A percentile compares a stretch with the other conserved stretches of the same genome.
Evolutionary conservation across 148 eudicot species (phyloP).

Genomic region (Silene conica): DNA sequence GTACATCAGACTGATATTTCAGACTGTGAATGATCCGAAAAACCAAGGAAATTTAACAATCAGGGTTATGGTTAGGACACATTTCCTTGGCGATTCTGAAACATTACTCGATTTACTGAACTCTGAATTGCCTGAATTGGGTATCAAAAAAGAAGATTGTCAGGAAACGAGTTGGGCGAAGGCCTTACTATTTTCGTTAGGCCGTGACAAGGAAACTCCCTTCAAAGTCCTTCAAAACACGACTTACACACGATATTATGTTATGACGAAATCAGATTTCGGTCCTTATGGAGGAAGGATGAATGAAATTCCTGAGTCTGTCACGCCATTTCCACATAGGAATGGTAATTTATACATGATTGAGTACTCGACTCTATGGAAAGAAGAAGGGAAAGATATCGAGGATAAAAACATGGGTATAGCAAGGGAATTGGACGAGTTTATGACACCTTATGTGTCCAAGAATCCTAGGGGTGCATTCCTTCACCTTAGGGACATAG

Average conservation of each 20-base stretch:
- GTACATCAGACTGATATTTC: conserved; percentile 31
- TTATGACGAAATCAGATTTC: conserved; percentile 33
- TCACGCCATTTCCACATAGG: conserved; percentile 34
- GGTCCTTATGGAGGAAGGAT: conserved; percentile 29
- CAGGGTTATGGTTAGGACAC: conserved; percentile 19
- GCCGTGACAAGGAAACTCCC: not conserved
- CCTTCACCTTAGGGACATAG: conserved; percentile 8
- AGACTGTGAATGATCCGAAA: conserved; percentile 11
- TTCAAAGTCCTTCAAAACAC: conserved; percentile 19
- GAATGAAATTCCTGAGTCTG: conserved; percentile 14
- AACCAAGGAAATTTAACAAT: conserved; percentile 15
- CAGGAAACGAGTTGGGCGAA: conserved; percentile 45
- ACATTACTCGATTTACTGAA: conserved; percentile 26
- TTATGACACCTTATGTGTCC: conserved; percentile 16
- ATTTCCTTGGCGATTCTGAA: conserved; percentile 31
- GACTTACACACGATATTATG: conserved; percentile 6
- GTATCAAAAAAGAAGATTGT: conserved; percentile 34
- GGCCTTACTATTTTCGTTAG: conserved; percentile 19
- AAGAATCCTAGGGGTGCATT: conserved; percentile 14
- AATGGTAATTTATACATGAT: conserved; percentile 24
- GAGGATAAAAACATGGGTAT: conserved; percentile 1
- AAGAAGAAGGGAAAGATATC: conserved; percentile 17
- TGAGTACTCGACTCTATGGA: conserved; percentile 25
- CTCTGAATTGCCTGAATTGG: conserved; percentile 39
- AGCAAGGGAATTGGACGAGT: not conserved